A percentile compares a stretch with the other conserved stretches of the same genome.
Conservation (phyloP, 1,139 yeast genomes). For the Yamadazyma triangularis region DNA sequence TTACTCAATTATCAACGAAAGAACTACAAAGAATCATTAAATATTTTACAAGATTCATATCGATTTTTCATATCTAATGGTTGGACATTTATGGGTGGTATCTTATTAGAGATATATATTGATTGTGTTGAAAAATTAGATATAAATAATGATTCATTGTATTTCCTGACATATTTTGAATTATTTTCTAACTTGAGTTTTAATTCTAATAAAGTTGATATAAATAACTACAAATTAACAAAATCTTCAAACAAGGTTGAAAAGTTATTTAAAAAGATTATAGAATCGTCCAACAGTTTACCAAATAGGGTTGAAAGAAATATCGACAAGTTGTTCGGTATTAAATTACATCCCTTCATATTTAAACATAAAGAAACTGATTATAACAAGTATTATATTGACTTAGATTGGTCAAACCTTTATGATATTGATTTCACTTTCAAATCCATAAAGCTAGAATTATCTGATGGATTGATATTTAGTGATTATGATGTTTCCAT, state of each 20-base stretch:
- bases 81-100: conserved; percentile 71
- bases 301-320: conserved; percentile 20
- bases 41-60: conserved; percentile 63
- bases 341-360: conserved; percentile 23
- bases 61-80: conserved; percentile 62
- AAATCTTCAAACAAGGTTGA: conserved; percentile 18
- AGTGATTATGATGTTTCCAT: conserved; percentile 3
- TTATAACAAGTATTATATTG: conserved; percentile 21
- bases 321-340: conserved; percentile 26
- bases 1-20: conserved; percentile 56
- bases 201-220: conserved; percentile 17
- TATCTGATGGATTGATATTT: conserved; percentile 14
- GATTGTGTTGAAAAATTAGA: conserved; percentile 57
- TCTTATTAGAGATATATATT: conserved; percentile 60
- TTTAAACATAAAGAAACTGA: conserved; percentile 12
- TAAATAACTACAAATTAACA: conserved; percentile 25
- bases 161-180: conserved; percentile 29
- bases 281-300: conserved; percentile 15
- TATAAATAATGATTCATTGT: conserved; percentile 17
- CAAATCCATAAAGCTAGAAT: conserved; percentile 15
- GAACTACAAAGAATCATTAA: conserved; percentile 57
- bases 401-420: conserved; percentile 19
- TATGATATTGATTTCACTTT: conserved; percentile 24
- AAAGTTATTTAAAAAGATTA: conserved; percentile 19
- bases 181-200: conserved; percentile 28